Percentiles rank a stretch among this genome's conserved stretches.
These are phyloP conservation scores for Paraphoma sp. DNA, from an alignment of 2,329 filamentous ascomycete genomes.

Conservation along the genomic window DNA sequence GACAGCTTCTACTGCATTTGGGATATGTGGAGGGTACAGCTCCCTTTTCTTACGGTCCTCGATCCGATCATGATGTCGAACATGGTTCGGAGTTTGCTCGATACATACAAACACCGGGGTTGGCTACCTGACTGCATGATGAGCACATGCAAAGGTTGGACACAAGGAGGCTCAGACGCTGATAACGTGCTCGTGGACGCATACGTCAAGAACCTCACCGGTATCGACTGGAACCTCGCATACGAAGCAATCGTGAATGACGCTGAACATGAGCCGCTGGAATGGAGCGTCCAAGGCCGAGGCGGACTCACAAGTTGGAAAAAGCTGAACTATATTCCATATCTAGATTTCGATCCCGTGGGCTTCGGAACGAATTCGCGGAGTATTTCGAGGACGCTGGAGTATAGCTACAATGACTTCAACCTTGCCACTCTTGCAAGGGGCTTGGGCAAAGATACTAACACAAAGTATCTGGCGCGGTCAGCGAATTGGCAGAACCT, in stretches of 20 bases:
- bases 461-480: slow-evolving; percentile 63
- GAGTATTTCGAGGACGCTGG: slow-evolving; percentile 50
- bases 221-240: slow-evolving; percentile 49
- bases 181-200: slow-evolving; percentile 75
- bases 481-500: slow-evolving; percentile 73
- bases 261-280: slow-evolving; percentile 48
- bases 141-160: slow-evolving; percentile 76
- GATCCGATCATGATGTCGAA: slow-evolving; percentile 69
- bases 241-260: slow-evolving; percentile 49
- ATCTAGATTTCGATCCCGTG: slow-evolving; percentile 50
- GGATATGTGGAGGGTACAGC: slow-evolving; percentile 57
- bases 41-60: slow-evolving; percentile 72
- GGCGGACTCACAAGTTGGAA: slow-evolving; percentile 49
- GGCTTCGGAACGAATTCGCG: slow-evolving; percentile 52
- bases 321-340: slow-evolving; percentile 45
- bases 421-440: slow-evolving; percentile 69
- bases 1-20: slow-evolving; percentile 67
- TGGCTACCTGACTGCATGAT: slow-evolving; percentile 80
- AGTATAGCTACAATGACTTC: slow-evolving; percentile 55
- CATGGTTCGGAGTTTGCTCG: slow-evolving; percentile 74
- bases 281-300: slow-evolving; percentile 48
- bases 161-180: slow-evolving; percentile 78
- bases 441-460: slow-evolving; percentile 61
- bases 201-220: slow-evolving; percentile 69
- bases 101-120: slow-evolving; percentile 74